Base-by-base conservation (phyloP, 352 stramenopile genomes). In the Phytophthora agathidicida region DNA sequence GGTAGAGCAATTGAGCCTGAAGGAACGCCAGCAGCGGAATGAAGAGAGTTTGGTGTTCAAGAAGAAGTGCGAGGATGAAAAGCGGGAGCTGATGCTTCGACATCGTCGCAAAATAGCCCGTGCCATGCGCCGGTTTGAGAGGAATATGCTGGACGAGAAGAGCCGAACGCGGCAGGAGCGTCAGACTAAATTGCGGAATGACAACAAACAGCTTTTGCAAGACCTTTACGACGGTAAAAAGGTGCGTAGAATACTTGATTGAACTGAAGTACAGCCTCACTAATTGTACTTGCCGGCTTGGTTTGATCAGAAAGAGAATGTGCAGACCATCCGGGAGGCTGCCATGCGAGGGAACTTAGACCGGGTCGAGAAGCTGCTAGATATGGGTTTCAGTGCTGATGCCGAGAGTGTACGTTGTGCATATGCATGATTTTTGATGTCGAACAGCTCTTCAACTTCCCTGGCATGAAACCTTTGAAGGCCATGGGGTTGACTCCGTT, bases 401-500 rank as follows among this genome's bases (percentile, higher is more conserved):
- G 68, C 79, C 5, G 65, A 84, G 49, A 91, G 79, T 51, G 79
- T 91, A 59, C 11, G 64, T 61, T 20, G 8, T 6, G 13, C 36
- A 35, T 10, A 11, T 17, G 13, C 7, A 9, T 22, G 46, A 24
- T 10, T 22, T 41, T 16, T 16, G 13, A 39, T 7, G 5, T 2
- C 7, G 33, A 39, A 43, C 36, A 0, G 8, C 3, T 43, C 8
- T n/a, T 43, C 16, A 43, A 8, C 26, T 43, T 4, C 10, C 10
- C 22, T 19, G 1, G 33, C 3, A 23, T 39, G 49, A 13, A 27
- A 35, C 7, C 43, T 58, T 2, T 43, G 8, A 31, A 89, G 82
- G 82, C 79, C 0, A 88, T 89, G 77, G 82, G 82, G 1, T 65
- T 91, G 19, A 91, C 79, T 7, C 79, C 82, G 7, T 66, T 91